Base-by-base conservation (phyloP, 805 yeast species). In the Kluyveromyces siamensis region DNA sequence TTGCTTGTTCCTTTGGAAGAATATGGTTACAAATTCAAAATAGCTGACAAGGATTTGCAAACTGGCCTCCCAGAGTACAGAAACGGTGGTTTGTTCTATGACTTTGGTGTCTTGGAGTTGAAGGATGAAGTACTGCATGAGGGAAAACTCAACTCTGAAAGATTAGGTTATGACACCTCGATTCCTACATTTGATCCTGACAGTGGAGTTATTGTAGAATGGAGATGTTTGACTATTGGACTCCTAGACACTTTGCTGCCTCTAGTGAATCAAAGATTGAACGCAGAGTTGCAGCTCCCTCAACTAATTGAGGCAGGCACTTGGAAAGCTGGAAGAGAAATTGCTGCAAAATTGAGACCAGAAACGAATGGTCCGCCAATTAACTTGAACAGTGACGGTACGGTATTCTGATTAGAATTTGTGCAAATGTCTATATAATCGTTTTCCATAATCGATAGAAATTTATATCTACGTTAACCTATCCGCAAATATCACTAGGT, bases 281-380 rank as follows among this genome's bases (percentile, higher is more conserved):
- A 61, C 0, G 66, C 68, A 33, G 66, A 67, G 42, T 57, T 81
- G 42, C 53, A 61, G 8, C 60, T 81, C 40, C 81, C 85, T 1
- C 86, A 81, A 59, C 58, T 81, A 48, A 75, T 81, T 43, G 87
- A 81, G 54, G 85, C 86, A 2, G 87, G 87, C 0, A 73, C 80
- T 30, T 81, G 87, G 87, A 76, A 75, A 52, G 76, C 82, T 2
- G 87, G 87, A 1, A 68, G 87, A 50, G 75, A 74, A 46, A 76
- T 79, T 47, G 85, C 87, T 2, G 74, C 74, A 9, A 57, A 65
- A 48, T 55, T 69, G 50, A 71, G 87, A 55, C 73, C 76, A 8
- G 55, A 57, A 14, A 71, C 75, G 0, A 74, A 71, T 4, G 84
- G 84, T 2, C 85, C 86, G 7, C 87, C 87, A 17, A 81, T 81